A percentile compares a stretch with the other conserved stretches of the same genome.
These are phyloP conservation scores for Acanthamoeba castellanii DNA, from an alignment of 208 protist genomes.

Conservation along the genomic window DNA sequence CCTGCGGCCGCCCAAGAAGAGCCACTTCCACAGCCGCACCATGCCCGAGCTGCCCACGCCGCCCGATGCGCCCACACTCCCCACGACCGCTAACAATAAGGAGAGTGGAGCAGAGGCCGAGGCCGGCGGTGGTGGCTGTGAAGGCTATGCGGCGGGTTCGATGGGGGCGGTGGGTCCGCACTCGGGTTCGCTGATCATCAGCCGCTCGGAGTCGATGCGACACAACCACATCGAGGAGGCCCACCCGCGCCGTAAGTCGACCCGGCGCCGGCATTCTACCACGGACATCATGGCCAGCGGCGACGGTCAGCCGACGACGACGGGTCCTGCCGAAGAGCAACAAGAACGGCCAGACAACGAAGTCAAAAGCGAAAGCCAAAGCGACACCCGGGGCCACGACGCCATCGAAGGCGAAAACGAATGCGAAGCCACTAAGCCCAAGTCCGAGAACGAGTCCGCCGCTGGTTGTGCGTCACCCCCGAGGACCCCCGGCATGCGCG, in stretches of 20 bases:
- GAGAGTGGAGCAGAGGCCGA: neutral
- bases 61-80: neutral
- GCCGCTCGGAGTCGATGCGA: neutral
- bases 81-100: too few species aligned
- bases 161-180: neutral
- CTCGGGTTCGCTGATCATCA: conserved; percentile 2
- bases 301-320: too few species aligned
- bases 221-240: neutral
- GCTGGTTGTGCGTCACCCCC: too few species aligned
- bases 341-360: too few species aligned
- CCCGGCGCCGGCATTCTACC: neutral
- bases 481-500: too few species aligned
- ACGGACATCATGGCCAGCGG: neutral
- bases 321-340: too few species aligned
- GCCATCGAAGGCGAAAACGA: too few species aligned
- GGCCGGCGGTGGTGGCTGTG: neutral
- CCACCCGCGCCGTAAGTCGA: neutral
- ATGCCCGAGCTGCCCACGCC: neutral
- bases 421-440: too few species aligned
- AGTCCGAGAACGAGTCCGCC: too few species aligned
- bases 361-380: too few species aligned
- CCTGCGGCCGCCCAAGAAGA: neutral
- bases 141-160: neutral
- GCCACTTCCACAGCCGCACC: neutral
- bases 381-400: too few species aligned